Base-by-base conservation (phyloP, 208 protist genomes). In the Crithidia sp. region DNA sequence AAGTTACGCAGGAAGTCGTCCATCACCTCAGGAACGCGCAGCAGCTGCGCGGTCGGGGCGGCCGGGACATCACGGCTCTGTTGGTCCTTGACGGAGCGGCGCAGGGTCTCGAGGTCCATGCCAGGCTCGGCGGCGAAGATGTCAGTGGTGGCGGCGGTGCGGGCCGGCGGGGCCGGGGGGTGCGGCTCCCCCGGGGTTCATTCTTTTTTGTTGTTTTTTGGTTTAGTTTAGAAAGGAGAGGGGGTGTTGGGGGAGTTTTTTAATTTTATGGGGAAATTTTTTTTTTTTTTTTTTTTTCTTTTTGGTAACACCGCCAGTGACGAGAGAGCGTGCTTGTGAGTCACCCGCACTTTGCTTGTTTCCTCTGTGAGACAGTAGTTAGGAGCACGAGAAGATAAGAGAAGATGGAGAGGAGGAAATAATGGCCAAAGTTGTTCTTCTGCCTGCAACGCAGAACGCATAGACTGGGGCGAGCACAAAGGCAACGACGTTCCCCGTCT, bases 1-100 rank as follows among this genome's bases (percentile, higher is more conserved):
- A 97, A 98, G 75, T 98, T 98, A 3, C 94, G 84, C 54, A 98
- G 82, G 74, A 95, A 98, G 81, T 98, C 95, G 58, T 97, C 92
- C 54, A 95, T 91, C 36, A 96, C 93, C 76, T 97, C 94, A n/a
- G 95, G 95, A 44, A 95, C 76, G 41, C 88, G 92, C 67, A 92
- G 86, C 13, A 98, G 77, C 56, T 91, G 72, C n/a, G 92, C 83
- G 47, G 86, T 97, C 17, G 95, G 88, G 16, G 82, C 78, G 4
- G 88, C 73, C 16, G 90, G 92, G 19, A 92, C 62, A n/a, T 91
- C 77, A 14, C 47, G 50, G 50, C 79, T 76, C 47, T 91, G 79
- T 61, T 89, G 71, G 47, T 81, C 63, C 60, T 91, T 81, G 8
- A 95, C 76, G 2, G 72, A 79, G n/a, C 82, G 79, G 14, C 83